Base-by-base conservation (phyloP, 805 yeast genomes). In the Teunomyces aglyptinius region DNA sequence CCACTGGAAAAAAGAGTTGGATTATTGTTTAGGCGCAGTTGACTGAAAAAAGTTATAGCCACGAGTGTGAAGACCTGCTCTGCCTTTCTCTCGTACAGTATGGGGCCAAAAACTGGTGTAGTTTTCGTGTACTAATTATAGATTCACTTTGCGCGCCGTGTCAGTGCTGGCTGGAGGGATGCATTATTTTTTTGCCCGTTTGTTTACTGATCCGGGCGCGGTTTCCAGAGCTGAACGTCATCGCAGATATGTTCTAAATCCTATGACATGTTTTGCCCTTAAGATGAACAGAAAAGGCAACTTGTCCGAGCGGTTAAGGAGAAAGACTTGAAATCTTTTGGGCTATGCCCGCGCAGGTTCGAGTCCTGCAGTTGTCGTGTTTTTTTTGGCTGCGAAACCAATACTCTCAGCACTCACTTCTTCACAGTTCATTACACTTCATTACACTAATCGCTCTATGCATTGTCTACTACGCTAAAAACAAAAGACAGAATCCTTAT, bases 401-500 rank as follows among this genome's bases (percentile, higher is more conserved):
- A n/a, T n/a, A n/a, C n/a, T n/a, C n/a, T n/a, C n/a, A n/a, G n/a
- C n/a, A n/a, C n/a, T n/a, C n/a, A n/a, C n/a, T n/a, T n/a, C n/a
- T n/a, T n/a, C n/a, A n/a, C n/a, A n/a, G n/a, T 20, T 20, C 8
- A 20, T 20, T 20, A 20, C 6, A n/a, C 22, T 20, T 20, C 24
- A 20, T 20, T 20, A 20, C 6, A 20, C 24, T 20, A 20, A 6
- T 20, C 5, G n/a, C 15, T 31, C 16, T 13, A 31, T 31, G 18
- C 33, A 31, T 31, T 28, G 11, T 28, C 31, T n/a, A 38, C 28
- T 41, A 22, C 19, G 15, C 60, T 60, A 80, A 52, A 81, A 81
- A 53, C 82, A 76, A 57, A 80, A 81, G n/a, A 81, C 82, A 29
- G 66, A 59, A 15, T 78, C 75, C 54, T 68, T 66, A 16, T 68